These are phyloP conservation scores for Hypoxylon perforatum DNA, from an alignment of 495 filamentous ascomycete species.

Conservation along the genomic window DNA sequence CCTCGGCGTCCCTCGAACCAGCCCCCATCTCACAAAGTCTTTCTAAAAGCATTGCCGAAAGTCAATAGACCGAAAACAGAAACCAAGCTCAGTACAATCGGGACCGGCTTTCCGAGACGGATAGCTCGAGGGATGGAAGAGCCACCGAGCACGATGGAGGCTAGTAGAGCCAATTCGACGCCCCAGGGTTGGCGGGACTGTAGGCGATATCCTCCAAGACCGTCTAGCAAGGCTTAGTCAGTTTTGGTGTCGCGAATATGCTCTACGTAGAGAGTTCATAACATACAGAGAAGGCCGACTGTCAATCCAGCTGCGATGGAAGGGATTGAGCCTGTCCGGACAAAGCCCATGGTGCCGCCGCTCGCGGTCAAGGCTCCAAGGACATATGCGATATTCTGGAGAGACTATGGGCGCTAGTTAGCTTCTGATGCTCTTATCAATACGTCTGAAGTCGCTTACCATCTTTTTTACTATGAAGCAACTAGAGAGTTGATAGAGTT, in stretches of 20 bases:
- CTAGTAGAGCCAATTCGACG: slow-evolving; percentile 79
- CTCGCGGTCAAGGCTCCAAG: slow-evolving; percentile 85
- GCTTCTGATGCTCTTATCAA: slow-evolving; percentile 1
- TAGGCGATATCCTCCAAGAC: slow-evolving; percentile 76
- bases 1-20: slow-evolving; percentile 4
- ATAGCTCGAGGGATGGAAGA: slow-evolving; percentile 86
- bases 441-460: slow-evolving; percentile 14
- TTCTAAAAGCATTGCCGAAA: slow-evolving; percentile 67
- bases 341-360: slow-evolving; percentile 86
- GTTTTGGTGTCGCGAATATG: slow-evolving; percentile 4
- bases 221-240: slow-evolving; percentile 56
- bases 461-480: slow-evolving; percentile 14
- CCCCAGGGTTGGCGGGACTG: slow-evolving; percentile 74
- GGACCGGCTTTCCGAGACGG: slow-evolving; percentile 79
- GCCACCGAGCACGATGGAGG: slow-evolving; percentile 83
- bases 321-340: slow-evolving; percentile 83
- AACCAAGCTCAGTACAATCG: slow-evolving; percentile 74
- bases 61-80: slow-evolving; percentile 68
- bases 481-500: neutral
- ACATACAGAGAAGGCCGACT: slow-evolving; percentile 73
- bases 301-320: slow-evolving; percentile 84
- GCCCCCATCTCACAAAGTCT: slow-evolving; percentile 42
- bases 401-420: slow-evolving; percentile 32
- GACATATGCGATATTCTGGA: slow-evolving; percentile 66
- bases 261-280: neutral